Base-by-base conservation (phyloP, 768 basidiomycete genomes). In the Arthromyces matolae region DNA sequence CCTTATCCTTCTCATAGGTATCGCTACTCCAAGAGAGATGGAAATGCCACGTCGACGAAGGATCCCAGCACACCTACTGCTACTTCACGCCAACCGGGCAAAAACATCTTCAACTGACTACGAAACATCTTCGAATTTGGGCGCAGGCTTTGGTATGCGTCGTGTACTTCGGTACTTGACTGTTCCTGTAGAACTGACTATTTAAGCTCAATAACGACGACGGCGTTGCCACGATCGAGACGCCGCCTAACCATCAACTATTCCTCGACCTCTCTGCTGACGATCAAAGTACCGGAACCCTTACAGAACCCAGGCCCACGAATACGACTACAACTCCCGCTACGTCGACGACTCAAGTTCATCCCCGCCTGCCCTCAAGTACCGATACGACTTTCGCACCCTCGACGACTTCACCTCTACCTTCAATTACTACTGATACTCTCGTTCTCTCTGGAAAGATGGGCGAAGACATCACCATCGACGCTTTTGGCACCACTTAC, bases 171-270 rank as follows among this genome's bases (percentile, higher is more conserved):
- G 16, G 12, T 3, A 3, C 10, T 33, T 4, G 3, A 13, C 3
- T 33, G 3, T 12, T 33, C 9, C 16, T 33, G 9, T 12, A 4
- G 10, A 33, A 33, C 32, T 10, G 32, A 33, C 9, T 13, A 33
- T n/a, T 33, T 9, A 22, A 43, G 42, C 42, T 43, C 42, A 43
- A 43, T 31, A 22, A 28, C 23, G 42, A 43, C 32, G 42, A 43
- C 10, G 27, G 8, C 1, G 32, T 43, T 19, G 29, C 29, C 10
- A 43, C 29, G 2, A 12, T 33, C 8, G 16, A 43, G 20, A 43
- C 29, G 5, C 42, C 42, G 3, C 42, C 20, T 5, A 43, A 43
- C 22, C 42, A 43, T 28, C 29, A 43, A 25, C 12, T 22, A 18
- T 33, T 43, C 42, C 29, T 31, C 14, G 42, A 29, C 22, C 28